phyloP scores from a whole-genome alignment of 495 filamentous ascomycete genomes.

The Neurospora africana region DNA sequence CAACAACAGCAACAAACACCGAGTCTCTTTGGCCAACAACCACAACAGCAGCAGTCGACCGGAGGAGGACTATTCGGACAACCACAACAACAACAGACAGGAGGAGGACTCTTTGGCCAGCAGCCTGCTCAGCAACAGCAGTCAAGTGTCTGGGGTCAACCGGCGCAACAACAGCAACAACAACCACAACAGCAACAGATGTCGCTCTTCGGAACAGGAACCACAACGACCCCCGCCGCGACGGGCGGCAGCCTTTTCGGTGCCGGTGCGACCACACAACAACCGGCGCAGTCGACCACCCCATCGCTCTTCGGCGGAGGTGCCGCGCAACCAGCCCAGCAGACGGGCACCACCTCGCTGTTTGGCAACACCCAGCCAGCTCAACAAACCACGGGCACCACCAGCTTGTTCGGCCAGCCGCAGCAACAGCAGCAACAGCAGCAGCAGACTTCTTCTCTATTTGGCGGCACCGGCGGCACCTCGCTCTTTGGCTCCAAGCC shows the following conservation, averaged over 20 bases:
- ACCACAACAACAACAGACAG: conserved; percentile 10
- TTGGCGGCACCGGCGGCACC: conserved; percentile 28
- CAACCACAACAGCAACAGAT: not conserved
- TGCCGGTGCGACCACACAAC: not conserved
- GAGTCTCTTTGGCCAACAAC: conserved; percentile 14
- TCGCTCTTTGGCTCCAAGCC: conserved; percentile 34
- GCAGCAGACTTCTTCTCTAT: conserved; percentile 14
- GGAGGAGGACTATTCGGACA: conserved; percentile 9
- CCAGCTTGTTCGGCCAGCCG: conserved; percentile 16
- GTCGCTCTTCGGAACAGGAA: not conserved
- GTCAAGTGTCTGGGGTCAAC: conserved; percentile 10
- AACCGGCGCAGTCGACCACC: conserved; percentile 10
- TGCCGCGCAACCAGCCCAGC: conserved; percentile 12
- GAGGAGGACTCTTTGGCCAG: conserved; percentile 19
- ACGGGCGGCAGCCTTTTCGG: conserved; percentile 22
- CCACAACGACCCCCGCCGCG: conserved; percentile 4
- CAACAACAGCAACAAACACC: conserved; percentile 8
- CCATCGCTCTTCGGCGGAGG: not conserved
- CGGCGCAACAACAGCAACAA: conserved; percentile 17
- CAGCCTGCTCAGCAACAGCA: conserved; percentile 12
- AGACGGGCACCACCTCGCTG: conserved; percentile 6
- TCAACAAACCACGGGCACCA: not conserved
- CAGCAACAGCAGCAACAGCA: not conserved
- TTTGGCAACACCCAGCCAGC: conserved; percentile 11
- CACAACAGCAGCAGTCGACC: conserved; percentile 13